Base-by-base conservation (phyloP, 768 basidiomycete genomes). In the Lactifluus echinatus region DNA sequence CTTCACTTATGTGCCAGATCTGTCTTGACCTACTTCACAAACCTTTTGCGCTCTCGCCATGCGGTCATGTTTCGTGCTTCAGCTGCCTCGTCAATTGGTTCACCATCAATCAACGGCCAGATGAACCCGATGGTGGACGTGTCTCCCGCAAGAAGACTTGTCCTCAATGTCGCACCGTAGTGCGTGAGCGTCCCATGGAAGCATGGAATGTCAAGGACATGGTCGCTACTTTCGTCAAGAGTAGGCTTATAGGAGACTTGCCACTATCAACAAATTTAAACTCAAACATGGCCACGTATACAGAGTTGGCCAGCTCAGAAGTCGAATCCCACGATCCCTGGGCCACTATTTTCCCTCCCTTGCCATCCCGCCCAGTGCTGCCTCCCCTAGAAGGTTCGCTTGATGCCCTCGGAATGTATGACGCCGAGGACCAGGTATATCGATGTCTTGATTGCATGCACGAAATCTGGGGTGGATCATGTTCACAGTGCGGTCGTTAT, bases 51-150 rank as follows among this genome's bases (percentile, higher is more conserved):
- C 79, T 89, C 19, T 76, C 84, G 0, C 87, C 87, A 0, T 90
- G 87, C 56, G 87, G 88, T 4, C 87, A 89, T 60, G 73, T 86
- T 47, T 80, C 80, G 3, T 90, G 87, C 64, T 79, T 89, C 57
- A 66, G 70, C 15, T 89, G 89, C 65, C 81, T 92, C 11, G 76
- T 90, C 17, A 75, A 76, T 33, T 92, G 89, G 89, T 92, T 91
- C 68, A 83, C 78, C 4, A 75, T 77, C 17, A 44, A 55, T 44
- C 57, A 54, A 28, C 47, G 37, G 37, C 52, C 42, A 12, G 53
- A 31, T 49, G 52, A 34, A 29, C 24, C 14, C 28, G 52, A 49
- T n/a, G 53, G 17, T 8, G 52, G 33, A 33, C 40, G 11, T 26
- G 26, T 39, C 28, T 55, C 33, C 56, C 73, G 67, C 64, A 75